These are phyloP conservation scores for Lophium mytilinum DNA, from an alignment of 495 filamentous ascomycete genomes.

Conservation along the genomic window DNA sequence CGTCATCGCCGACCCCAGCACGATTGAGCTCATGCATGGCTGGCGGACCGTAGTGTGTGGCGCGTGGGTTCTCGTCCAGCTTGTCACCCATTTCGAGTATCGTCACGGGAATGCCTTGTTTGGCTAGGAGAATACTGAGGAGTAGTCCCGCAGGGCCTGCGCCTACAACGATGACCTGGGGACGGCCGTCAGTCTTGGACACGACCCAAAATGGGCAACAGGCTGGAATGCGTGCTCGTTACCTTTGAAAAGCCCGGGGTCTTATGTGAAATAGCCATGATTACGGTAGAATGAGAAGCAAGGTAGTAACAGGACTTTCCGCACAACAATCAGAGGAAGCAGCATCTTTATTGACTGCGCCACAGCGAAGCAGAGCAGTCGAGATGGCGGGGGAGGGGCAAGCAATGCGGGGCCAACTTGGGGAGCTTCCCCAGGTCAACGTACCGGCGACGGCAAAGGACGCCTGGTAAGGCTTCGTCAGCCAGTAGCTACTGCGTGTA, in stretches of 20 bases:
- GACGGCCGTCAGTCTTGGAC: not conserved
- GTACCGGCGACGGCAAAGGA: too few relatives aligned
- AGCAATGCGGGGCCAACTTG: too few relatives aligned
- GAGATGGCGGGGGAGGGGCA: too few relatives aligned
- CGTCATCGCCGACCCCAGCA: conserved; percentile 47
- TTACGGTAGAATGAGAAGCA: not conserved
- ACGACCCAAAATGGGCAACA: not conserved
- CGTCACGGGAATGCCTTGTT: conserved; percentile 42
- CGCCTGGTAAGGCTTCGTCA: too few relatives aligned
- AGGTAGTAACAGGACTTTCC: not conserved
- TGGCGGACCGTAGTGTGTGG: conserved; percentile 40
- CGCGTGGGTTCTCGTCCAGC: conserved; percentile 47
- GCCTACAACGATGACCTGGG: conserved; percentile 1
- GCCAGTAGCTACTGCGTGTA: too few relatives aligned
- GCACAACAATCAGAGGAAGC: not conserved
- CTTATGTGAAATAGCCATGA: not conserved
- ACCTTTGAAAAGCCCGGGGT: not conserved
- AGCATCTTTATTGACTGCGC: not conserved
- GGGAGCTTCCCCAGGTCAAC: too few relatives aligned
- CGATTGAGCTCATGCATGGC: conserved; percentile 45
- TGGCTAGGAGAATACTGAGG: conserved; percentile 46
- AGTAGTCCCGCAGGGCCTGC: conserved; percentile 32
- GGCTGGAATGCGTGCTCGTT: not conserved
- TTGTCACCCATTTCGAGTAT: conserved; percentile 42
- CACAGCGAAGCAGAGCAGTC: too few relatives aligned